Base-by-base conservation (phyloP, 2,329 filamentous ascomycete genomes). In the Annulohypoxylon truncatum region DNA sequence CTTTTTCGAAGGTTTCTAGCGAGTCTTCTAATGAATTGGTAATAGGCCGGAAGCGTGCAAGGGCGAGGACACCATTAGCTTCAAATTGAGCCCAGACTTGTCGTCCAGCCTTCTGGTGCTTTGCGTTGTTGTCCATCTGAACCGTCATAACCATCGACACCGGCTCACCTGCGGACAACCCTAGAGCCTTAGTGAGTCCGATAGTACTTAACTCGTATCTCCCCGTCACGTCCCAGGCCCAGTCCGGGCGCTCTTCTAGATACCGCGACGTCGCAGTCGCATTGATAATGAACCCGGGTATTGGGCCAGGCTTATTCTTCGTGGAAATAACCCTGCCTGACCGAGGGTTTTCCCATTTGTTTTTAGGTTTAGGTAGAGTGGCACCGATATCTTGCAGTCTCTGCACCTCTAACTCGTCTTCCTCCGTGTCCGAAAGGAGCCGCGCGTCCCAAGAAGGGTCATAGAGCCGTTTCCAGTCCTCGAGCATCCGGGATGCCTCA, bases 161-260 rank as follows among this genome's bases (percentile, higher is more conserved):
- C 2, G 61, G 47, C 26, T 54, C 44, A 6, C 52, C 35, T 7
- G 29, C 26, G 12, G 50, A 42, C 20, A 44, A 6, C 18, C 42
- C 56, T 10, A 60, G 28, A n/a, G 47, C 47, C 10, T 38, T 38
- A 5, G 52, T 50, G 6, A 61, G 40, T 8, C 58, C 62, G n/a
- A 60, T 28, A 20, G 56, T 61, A 15, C 56, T 55, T 2, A 66
- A 42, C 33, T 56, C 48, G 10, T 61, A 66, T 24, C 42, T 56
- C 4, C 62, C 62, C 15, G 53, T 66, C n/a, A 66, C 35, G 35
- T 66, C 42, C 57, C 62, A 66, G 1, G 62, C 62, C 62, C 62
- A 66, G 10, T 38, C 57, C 3, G 62, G 62, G 5, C 52, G 56
- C 13, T 61, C 57, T 46, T 66, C 62, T 1, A 66, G 57, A 18